phyloP scores from a whole-genome alignment of 106 monocot genomes.

The Dendrobium huoshanense region DNA sequence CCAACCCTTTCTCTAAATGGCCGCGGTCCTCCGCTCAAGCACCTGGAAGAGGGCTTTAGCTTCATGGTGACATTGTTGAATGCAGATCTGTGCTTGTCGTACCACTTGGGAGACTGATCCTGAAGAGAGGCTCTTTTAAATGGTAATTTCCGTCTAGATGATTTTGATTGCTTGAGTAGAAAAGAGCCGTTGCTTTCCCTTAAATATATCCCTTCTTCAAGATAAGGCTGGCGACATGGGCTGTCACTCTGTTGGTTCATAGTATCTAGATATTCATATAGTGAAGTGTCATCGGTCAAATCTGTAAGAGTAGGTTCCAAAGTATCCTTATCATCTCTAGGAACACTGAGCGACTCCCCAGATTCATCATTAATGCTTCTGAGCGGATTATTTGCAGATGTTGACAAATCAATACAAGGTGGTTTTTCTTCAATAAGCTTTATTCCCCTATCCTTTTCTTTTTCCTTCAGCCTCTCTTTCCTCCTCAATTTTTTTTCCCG shows the following conservation, averaged over 20 bases:
- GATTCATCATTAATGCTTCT: conserved; percentile 24
- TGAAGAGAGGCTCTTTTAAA: conserved; percentile 32
- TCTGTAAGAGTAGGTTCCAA: conserved; percentile 11
- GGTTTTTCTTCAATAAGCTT: conserved; percentile 35
- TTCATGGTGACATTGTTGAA: not conserved
- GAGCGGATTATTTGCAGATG: conserved; percentile 27
- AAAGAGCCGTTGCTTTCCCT: conserved; percentile 34
- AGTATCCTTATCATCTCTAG: conserved; percentile 20
- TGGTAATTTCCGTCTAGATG: conserved; percentile 45
- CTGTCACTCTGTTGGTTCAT: conserved; percentile 16
- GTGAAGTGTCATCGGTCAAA: conserved; percentile 22
- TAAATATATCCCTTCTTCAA: conserved; percentile 25
- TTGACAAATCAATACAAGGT: not conserved
- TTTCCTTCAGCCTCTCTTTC: conserved; percentile 84
- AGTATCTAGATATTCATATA: not conserved
- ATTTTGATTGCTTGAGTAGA: conserved; percentile 62
- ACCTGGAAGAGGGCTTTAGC: conserved; percentile 16
- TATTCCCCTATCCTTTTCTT: conserved; percentile 57
- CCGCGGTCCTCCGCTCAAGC: conserved; percentile 27
- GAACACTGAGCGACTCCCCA: conserved; percentile 35
- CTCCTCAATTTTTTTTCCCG: conserved; percentile 82
- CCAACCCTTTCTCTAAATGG: conserved; percentile 33
- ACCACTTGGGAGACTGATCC: conserved; percentile 30
- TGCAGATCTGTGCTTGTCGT: conserved; percentile 17
- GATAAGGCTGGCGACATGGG: conserved; percentile 7